These are phyloP conservation scores for Cruciata laevipes DNA, from an alignment of 257 asterid species.

Conservation along the genomic window DNA sequence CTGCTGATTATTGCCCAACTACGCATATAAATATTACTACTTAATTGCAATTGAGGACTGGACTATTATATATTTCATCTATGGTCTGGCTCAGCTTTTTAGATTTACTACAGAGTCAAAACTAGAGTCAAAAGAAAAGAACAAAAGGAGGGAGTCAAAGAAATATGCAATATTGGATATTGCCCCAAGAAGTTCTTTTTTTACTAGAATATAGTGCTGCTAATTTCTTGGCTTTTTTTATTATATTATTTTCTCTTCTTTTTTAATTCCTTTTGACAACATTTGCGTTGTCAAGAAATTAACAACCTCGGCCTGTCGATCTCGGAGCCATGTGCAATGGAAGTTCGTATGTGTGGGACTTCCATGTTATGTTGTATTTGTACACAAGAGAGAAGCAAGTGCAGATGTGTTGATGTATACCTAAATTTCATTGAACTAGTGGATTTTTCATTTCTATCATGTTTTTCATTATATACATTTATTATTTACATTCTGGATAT, in stretches of 20 bases:
- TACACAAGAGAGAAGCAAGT: conserved; percentile 35
- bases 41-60: not conserved
- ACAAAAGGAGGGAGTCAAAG: conserved; percentile 20
- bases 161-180: conserved; percentile 9
- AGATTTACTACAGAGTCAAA: conserved; percentile 8
- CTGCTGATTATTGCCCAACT: conserved; percentile 18
- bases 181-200: conserved; percentile 17
- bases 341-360: not conserved
- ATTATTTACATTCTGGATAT: too few relatives aligned
- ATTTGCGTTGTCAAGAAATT: conserved; percentile 27
- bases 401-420: conserved; percentile 50
- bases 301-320: conserved; percentile 71
- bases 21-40: not conserved
- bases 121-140: conserved; percentile 6
- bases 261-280: conserved; percentile 2
- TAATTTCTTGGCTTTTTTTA: not conserved
- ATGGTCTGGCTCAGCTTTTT: conserved; percentile 24
- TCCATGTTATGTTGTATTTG: conserved; percentile 17
- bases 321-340: conserved; percentile 18
- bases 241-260: not conserved
- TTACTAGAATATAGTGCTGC: conserved; percentile 21
- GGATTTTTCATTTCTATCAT: not conserved
- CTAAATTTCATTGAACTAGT: not conserved
- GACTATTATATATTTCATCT: conserved; percentile 11
- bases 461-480: too few relatives aligned